These are phyloP conservation scores for Lodderomyces metapsilosis DNA, from an alignment of 1,139 yeast species.

Conservation along the genomic window DNA sequence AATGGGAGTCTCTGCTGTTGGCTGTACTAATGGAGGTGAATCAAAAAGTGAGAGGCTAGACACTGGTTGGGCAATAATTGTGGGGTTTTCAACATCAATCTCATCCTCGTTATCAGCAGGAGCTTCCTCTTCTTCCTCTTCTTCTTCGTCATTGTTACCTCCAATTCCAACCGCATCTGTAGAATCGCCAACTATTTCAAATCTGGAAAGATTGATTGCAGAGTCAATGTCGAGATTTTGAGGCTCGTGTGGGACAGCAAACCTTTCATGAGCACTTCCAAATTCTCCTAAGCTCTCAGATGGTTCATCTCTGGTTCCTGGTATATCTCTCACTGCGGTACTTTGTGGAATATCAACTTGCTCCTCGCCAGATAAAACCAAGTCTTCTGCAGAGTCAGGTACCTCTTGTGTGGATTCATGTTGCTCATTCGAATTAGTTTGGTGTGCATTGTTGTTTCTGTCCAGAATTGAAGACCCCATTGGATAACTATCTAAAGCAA, in stretches of 20 bases:
- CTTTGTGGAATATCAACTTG: too few species aligned
- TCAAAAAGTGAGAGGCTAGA: not conserved
- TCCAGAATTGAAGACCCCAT: slow-evolving; percentile 7
- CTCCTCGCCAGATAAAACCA: not conserved
- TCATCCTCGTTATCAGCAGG: not conserved
- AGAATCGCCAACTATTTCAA: not conserved
- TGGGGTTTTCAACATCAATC: not conserved
- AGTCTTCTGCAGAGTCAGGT: not conserved
- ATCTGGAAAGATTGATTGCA: not conserved
- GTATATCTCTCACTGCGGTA: not conserved
- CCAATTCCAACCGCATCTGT: not conserved
- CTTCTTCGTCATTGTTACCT: not conserved
- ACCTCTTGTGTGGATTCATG: not conserved
- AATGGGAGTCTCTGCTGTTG: not conserved
- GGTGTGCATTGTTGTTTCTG: not conserved
- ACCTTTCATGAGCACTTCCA: not conserved
- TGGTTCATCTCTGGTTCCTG: not conserved
- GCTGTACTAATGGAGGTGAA: not conserved
- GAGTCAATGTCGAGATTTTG: not conserved
- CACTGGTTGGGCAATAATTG: not conserved
- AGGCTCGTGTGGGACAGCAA: not conserved
- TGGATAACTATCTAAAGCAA: slow-evolving; percentile 17
- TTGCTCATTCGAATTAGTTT: not conserved
- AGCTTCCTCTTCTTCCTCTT: not conserved
- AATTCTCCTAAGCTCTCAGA: not conserved